Conservation (phyloP, 768 basidiomycete species). For the Ramaria rubella region DNA sequence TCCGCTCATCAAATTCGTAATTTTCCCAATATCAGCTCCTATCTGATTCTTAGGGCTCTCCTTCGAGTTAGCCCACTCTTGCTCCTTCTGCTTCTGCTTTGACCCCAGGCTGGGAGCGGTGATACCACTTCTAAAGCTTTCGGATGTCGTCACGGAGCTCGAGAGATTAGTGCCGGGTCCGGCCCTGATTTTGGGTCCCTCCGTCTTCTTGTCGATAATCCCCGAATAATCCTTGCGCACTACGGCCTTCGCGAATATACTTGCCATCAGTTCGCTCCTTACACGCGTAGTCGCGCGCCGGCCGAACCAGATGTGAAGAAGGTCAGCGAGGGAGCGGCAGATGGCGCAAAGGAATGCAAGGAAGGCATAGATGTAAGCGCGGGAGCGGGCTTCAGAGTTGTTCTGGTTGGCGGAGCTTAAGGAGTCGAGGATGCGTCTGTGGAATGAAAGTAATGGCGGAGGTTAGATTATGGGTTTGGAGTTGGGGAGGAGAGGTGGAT, state of each 20-base stretch:
- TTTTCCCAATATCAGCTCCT: slow-evolving; percentile 84
- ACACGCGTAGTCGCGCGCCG: slow-evolving; percentile 70
- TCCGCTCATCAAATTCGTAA: slow-evolving; percentile 83
- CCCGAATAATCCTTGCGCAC: slow-evolving; percentile 82
- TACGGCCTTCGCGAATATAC: slow-evolving; percentile 84
- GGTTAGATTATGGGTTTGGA: no score
- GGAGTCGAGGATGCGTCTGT: slow-evolving; percentile 47
- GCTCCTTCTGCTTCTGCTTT: no score
- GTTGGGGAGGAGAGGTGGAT: slow-evolving; percentile 11
- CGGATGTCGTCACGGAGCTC: no score
- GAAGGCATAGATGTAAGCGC: slow-evolving; percentile 74
- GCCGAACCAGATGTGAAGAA: slow-evolving; percentile 52
- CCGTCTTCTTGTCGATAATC: slow-evolving; percentile 54
- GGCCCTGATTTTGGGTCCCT: no score
- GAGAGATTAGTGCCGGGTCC: no score
- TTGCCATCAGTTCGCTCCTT: slow-evolving; percentile 72
- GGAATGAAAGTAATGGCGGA: no score
- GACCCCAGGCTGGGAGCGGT: no score
- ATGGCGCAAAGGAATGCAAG: slow-evolving; percentile 61
- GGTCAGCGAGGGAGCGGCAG: slow-evolving; percentile 39
- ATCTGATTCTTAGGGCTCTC: slow-evolving; percentile 47
- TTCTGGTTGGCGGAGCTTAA: slow-evolving; percentile 36
- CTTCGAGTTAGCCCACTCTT: no score
- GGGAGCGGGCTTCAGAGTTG: slow-evolving; percentile 43
- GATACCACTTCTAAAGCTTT: no score